Evolutionary conservation across 73 alveolate species (phyloP), one percentile per base, ranked within the genome.

Genomic region (Tetrahymena borealis): DNA sequence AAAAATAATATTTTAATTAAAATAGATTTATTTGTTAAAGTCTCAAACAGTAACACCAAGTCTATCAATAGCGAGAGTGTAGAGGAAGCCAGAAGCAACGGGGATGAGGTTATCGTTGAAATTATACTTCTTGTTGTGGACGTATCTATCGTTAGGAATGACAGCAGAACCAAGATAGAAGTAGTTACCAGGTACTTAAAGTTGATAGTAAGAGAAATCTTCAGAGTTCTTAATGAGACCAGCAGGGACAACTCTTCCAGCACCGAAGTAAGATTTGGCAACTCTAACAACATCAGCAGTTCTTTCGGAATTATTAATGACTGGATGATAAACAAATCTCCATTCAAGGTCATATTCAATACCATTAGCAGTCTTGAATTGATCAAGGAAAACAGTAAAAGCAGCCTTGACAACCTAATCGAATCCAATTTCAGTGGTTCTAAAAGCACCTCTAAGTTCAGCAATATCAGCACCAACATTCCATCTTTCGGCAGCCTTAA

Each of bases 151-250:
- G 79, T 96, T 31, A 60, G 96, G 43, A 91, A 32, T 78, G 38
- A 79, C 91, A 90, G 85, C 43, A n/a, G 92, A 39, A 33, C 96
- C 96, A 28, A 94, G 94, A 91, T 94, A 92, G 93, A 78, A 79
- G 95, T 94, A 96, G 90, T 94, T 40, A 13, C 98, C 98, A 39
- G 98, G 98, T 78, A 60, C 92, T n/a, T 94, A 90, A 39, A 90
- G 92, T 40, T 94, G 91, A 78, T 78, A 96, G 93, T 77, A 96
- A 36, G 98, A 96, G 91, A 96, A 96, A 78, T 96, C 98, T 93
- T 96, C 98, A 91, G 96, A 90, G 38, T 95, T 96, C 9, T 79
- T 38, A 16, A 90, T 37, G 2, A 96, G 96, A 16, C 16, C 91
- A 24, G 78, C 77, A 2, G 85, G 32, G 24, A 38, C 78, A 37